Conservation (phyloP, 1,284 basidiomycete species). For the Sporisorium scitamineum region DNA sequence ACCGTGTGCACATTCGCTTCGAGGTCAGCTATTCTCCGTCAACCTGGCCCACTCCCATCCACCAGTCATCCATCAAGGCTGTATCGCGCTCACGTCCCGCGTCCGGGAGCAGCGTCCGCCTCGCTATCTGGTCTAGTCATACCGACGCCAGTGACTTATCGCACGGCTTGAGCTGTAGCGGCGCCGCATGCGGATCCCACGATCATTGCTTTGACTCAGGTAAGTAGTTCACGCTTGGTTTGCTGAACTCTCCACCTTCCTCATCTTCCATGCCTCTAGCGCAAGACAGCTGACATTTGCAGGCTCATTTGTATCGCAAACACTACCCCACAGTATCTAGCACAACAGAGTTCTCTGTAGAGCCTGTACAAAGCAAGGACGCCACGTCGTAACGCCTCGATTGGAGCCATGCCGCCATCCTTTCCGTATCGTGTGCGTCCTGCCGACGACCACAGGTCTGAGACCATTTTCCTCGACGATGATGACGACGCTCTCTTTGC, state of each 20-base stretch:
- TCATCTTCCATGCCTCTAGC: background rate
- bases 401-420: background rate
- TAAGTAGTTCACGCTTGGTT: background rate
- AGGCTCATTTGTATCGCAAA: background rate
- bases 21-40: background rate
- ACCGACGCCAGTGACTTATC: background rate
- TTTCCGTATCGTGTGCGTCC: conserved; percentile 8
- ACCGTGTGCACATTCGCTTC: background rate
- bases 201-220: background rate
- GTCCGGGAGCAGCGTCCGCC: background rate
- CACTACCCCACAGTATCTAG: background rate
- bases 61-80: background rate
- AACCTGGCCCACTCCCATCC: background rate
- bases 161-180: background rate
- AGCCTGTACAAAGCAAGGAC: background rate
- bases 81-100: background rate
- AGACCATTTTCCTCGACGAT: conserved; percentile 26
- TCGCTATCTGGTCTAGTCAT: background rate
- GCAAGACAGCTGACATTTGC: background rate
- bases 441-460: conserved; percentile 12
- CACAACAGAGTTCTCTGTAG: background rate
- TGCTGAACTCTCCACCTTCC: no score
- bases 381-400: background rate
- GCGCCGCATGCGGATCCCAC: background rate
- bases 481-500: conserved; percentile 18